phyloP scores from a whole-genome alignment of 2,329 filamentous ascomycete species.

The Diplodia mutila region DNA sequence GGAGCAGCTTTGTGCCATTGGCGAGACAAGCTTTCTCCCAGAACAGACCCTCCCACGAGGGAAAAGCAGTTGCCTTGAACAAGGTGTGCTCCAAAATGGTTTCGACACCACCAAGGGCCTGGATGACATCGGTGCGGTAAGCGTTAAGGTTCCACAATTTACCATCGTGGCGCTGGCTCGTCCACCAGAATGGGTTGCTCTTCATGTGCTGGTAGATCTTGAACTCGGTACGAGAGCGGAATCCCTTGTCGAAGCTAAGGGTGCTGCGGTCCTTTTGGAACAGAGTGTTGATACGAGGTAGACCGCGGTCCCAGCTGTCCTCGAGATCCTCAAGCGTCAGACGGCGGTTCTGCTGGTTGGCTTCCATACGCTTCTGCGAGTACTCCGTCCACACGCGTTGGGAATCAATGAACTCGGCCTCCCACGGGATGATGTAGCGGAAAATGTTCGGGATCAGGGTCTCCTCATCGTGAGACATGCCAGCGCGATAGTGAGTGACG shows the following conservation, averaged over 20 bases:
- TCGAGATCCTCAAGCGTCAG: constrained; percentile 95
- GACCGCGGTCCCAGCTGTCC: constrained; percentile 96
- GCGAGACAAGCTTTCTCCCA: constrained; percentile 85
- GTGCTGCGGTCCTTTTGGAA: constrained; percentile 99
- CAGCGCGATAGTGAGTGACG: constrained; percentile 93
- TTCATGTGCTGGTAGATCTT: constrained; percentile 99
- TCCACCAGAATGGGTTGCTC: constrained; percentile 99
- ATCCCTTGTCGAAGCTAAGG: constrained; percentile 97
- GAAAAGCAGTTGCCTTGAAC: constrained; percentile 96
- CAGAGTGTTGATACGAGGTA: constrained; percentile 96
- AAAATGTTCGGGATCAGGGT: constrained; percentile 98
- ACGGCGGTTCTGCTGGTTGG: constrained; percentile 94
- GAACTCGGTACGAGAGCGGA: constrained; percentile 93
- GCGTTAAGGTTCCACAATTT: constrained; percentile 97
- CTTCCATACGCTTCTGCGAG: constrained; percentile 94
- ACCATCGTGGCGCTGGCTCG: constrained; percentile 92
- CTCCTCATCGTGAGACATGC: constrained; percentile 98
- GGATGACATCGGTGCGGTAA: constrained; percentile 95
- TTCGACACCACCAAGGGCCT: constrained; percentile 93
- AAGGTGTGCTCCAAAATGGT: constrained; percentile 96
- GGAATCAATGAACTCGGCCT: constrained; percentile 98
- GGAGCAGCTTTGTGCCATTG: too few relatives aligned
- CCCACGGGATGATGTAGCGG: constrained; percentile 99
- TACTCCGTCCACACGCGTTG: constrained; percentile 99
- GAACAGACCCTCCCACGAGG: constrained; percentile 94